These are phyloP conservation scores for Penicillium sp. DNA, from an alignment of 2,329 filamentous ascomycete genomes.

Conservation along the genomic window DNA sequence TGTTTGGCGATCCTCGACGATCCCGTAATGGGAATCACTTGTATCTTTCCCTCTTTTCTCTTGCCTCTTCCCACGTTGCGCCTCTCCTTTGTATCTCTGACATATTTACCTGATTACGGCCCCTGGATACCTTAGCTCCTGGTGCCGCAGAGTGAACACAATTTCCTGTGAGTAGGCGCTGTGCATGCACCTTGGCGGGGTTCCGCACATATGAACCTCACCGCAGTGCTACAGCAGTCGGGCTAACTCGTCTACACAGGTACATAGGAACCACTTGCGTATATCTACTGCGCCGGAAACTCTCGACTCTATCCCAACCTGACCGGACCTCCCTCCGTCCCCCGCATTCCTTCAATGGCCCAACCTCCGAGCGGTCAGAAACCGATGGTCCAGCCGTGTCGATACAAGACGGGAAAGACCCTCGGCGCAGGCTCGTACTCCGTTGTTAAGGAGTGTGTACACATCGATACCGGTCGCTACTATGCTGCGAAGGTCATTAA, in stretches of 20 bases:
- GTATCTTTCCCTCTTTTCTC: not conserved
- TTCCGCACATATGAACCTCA: constrained; percentile 1
- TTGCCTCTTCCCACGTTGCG: too few species aligned
- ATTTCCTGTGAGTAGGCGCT: constrained; percentile 2
- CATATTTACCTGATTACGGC: not conserved
- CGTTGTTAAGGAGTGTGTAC: constrained; percentile 97
- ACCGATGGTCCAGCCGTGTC: constrained; percentile 84
- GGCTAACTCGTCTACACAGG: constrained; percentile 16
- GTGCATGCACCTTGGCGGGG: constrained; percentile 8
- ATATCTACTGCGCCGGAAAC: not conserved
- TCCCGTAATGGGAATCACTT: constrained; percentile 5
- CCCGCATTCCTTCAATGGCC: constrained; percentile 27
- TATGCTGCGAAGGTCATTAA: constrained; percentile 99
- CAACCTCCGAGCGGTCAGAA: constrained; percentile 31
- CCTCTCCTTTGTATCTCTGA: not conserved
- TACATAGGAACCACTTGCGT: constrained; percentile 7
- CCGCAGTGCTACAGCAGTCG: constrained; percentile 1
- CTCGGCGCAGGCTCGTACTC: constrained; percentile 95
- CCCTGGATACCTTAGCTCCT: not conserved
- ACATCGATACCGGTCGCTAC: constrained; percentile 95
- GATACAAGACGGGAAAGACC: constrained; percentile 98
- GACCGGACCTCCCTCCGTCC: not conserved
- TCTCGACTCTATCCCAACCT: not conserved
- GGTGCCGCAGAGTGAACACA: not conserved
- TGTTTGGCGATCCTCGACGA: constrained; percentile 16